Evolutionary conservation across 2,329 filamentous ascomycete species (phyloP).

Genomic region (Talaromyces sp.): DNA sequence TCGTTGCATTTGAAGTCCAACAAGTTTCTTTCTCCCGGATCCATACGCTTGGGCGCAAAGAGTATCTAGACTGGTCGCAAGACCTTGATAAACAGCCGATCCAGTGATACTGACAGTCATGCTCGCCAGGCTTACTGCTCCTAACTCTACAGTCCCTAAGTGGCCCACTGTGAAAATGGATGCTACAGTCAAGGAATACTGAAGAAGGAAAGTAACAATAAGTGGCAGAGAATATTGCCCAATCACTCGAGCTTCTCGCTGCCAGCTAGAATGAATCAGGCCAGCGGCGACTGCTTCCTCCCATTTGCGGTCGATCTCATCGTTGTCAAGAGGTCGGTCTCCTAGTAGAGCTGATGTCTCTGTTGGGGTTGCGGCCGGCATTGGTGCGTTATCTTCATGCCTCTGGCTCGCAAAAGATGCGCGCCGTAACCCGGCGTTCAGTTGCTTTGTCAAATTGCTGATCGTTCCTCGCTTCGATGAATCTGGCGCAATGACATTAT

Average conservation of each 20-base stretch:
- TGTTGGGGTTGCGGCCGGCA: slow-evolving; percentile 23
- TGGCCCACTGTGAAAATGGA: slow-evolving; percentile 77
- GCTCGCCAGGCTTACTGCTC: slow-evolving; percentile 65
- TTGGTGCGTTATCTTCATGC: slow-evolving; percentile 5
- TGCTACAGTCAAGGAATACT: slow-evolving; percentile 81
- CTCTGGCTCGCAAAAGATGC: slow-evolving; percentile 3
- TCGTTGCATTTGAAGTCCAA: slow-evolving; percentile 77
- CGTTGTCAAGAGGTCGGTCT: slow-evolving; percentile 47
- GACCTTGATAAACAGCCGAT: slow-evolving; percentile 75
- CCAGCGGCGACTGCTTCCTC: slow-evolving; percentile 79
- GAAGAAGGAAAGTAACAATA: slow-evolving; percentile 71
- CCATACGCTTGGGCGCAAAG: slow-evolving; percentile 93
- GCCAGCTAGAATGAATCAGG: slow-evolving; percentile 85
- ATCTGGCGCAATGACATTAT: slow-evolving; percentile 57
- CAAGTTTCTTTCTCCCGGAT: slow-evolving; percentile 82
- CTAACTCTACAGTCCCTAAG: slow-evolving; percentile 68
- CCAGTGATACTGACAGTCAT: slow-evolving; percentile 81
- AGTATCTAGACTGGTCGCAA: slow-evolving; percentile 87
- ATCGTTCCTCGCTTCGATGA: slow-evolving; percentile 31
- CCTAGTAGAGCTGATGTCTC: slow-evolving; percentile 54
- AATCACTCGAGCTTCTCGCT: slow-evolving; percentile 81
- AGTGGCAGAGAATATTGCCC: slow-evolving; percentile 68
- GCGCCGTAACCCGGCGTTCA: slow-evolving; percentile 27
- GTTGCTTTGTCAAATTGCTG: slow-evolving; percentile 28
- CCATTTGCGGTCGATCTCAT: slow-evolving; percentile 71